Base-by-base conservation (phyloP, 2,329 filamentous ascomycete genomes). In the Claviceps sp. region DNA sequence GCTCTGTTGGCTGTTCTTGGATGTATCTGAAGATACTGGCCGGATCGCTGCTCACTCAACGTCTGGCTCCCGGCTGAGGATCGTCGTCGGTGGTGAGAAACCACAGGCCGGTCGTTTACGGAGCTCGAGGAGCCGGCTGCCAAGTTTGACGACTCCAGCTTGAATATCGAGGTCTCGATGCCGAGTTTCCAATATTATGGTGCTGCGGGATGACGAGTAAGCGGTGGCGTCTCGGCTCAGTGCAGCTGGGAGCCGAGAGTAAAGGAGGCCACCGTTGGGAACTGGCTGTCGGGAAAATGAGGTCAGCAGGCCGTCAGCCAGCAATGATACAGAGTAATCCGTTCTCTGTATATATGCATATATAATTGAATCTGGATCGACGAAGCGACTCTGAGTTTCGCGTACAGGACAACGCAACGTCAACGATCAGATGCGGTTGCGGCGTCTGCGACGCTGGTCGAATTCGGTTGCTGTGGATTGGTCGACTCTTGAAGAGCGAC, bases 101-200 rank as follows among this genome's bases (percentile, higher is more conserved):
- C 68, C 51, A 64, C 61, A 55, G 73, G 70, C 58, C 70, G 66
- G 65, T 74, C 73, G 68, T 69, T 73, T 60, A 71, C 72, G 60
- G 76, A 76, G 65, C 67, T 70, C 67, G 78, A 79, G 54, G 78
- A 76, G 64, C 75, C 76, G 59, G 71, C 69, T 59, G 68, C 64
- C 57, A 68, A 64, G 56, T 67, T 71, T 68, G 69, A 64, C 59
- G 72, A 69, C 68, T 74, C 76, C 77, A 80, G 73, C 59, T 68
- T 75, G 67, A 58, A 56, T 58, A 57, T 55, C 55, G 49, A 49
- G 51, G 47, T 57, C 54, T 53, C 52, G 56, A 55, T 52, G n/a
- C 34, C 26, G 50, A 38, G 11, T 44, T 34, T 34, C 1, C 29
- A 51, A 20, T 3, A 36, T 20, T 11, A n/a, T 44, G 47, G 46